Evolutionary conservation across 129 eudicot species (phyloP).

Genomic region (Scalesia atractyloides): DNA sequence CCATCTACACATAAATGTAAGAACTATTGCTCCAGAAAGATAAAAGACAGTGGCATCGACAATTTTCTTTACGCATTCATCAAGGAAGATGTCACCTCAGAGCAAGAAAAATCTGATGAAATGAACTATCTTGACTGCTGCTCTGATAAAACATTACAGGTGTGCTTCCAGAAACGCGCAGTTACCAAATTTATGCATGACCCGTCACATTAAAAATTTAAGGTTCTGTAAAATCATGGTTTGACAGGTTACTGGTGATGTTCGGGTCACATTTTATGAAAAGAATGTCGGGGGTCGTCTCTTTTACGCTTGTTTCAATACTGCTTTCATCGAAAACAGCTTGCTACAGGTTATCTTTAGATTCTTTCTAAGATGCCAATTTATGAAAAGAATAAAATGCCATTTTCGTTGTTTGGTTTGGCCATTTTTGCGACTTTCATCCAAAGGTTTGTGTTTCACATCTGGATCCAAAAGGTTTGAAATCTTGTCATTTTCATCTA

Average conservation of each 20-base stretch:
- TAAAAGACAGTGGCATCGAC: slow-evolving; percentile 27
- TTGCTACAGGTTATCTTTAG: slow-evolving; percentile 43
- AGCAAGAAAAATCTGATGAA: slow-evolving; percentile 19
- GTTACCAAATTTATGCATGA: not conserved
- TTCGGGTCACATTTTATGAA: slow-evolving; percentile 66
- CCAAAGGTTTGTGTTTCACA: too few species aligned
- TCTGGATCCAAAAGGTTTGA: too few species aligned
- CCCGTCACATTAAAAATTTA: not conserved
- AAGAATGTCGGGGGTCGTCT: slow-evolving; percentile 72
- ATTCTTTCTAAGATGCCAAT: not conserved
- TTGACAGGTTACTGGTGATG: slow-evolving; percentile 61
- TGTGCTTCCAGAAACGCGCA: slow-evolving; percentile 22
- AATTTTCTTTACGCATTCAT: slow-evolving; percentile 48
- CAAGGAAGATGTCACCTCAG: slow-evolving; percentile 37
- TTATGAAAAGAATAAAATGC: not conserved
- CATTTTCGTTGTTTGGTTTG: too few species aligned
- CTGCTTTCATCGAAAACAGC: slow-evolving; percentile 62
- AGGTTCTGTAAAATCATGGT: not conserved
- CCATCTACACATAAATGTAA: slow-evolving; percentile 46
- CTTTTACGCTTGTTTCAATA: slow-evolving; percentile 78
- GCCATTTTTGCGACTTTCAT: too few species aligned
- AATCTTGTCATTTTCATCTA: too few species aligned
- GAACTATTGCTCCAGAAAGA: slow-evolving; percentile 52
- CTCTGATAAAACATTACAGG: slow-evolving; percentile 52
- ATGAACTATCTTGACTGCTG: slow-evolving; percentile 52